Conservation (phyloP, 805 yeast species). For the Spathaspora girioi region DNA sequence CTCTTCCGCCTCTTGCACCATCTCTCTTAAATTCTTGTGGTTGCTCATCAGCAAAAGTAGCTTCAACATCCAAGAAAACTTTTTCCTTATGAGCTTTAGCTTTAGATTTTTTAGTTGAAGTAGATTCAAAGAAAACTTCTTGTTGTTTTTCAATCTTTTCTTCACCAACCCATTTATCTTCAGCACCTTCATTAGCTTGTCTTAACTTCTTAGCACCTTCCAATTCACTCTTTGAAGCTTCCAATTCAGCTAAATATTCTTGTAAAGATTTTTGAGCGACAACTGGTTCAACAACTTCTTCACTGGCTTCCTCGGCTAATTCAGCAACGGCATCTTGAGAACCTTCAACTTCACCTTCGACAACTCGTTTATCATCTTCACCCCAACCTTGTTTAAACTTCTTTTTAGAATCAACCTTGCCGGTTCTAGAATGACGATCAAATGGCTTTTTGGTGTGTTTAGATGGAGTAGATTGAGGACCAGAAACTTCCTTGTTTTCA, state of each 20-base stretch:
- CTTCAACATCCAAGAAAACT: slow-evolving; percentile 69
- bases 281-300: slow-evolving; percentile 41
- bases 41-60: slow-evolving; percentile 61
- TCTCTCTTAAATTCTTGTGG: slow-evolving; percentile 35
- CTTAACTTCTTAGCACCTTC: slow-evolving; percentile 34
- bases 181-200: slow-evolving; percentile 58
- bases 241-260: slow-evolving; percentile 76
- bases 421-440: slow-evolving; percentile 87
- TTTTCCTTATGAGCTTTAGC: slow-evolving; percentile 79
- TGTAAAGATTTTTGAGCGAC: slow-evolving; percentile 68
- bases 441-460: slow-evolving; percentile 55
- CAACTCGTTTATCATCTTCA: slow-evolving; percentile 63
- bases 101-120: slow-evolving; percentile 65
- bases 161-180: slow-evolving; percentile 45
- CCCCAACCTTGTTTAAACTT: slow-evolving; percentile 88
- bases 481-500: slow-evolving; percentile 69
- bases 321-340: slow-evolving; percentile 34
- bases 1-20: slow-evolving; percentile 25
- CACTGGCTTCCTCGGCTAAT: slow-evolving; percentile 45
- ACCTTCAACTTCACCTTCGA: slow-evolving; percentile 59
- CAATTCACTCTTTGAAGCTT: slow-evolving; percentile 41
- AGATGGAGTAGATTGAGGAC: slow-evolving; percentile 49
- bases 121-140: slow-evolving; percentile 56
- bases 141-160: slow-evolving; percentile 64
- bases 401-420: slow-evolving; percentile 82